phyloP scores from a whole-genome alignment of 225 moss, liverwort and hornwort species.

The Pleurozium schreberi region DNA sequence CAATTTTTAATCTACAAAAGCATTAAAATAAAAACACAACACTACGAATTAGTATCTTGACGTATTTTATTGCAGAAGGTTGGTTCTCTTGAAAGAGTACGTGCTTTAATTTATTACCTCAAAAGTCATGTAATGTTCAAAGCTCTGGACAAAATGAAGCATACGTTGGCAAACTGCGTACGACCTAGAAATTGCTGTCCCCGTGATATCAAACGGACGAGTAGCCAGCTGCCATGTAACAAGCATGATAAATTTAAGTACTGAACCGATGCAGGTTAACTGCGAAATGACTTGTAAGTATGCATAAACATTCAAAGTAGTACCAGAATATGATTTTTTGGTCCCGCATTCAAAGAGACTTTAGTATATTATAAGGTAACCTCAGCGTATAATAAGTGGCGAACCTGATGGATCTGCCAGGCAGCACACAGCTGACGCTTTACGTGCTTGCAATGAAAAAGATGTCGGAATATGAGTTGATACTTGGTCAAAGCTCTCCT shows the following conservation, averaged over 20 bases:
- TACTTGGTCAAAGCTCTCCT: slow-evolving; percentile 91
- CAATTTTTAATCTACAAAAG: background rate
- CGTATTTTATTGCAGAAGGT: background rate
- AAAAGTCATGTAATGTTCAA: slow-evolving; percentile 98
- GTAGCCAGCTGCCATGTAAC: slow-evolving; percentile 56
- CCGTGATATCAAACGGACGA: slow-evolving; percentile 62
- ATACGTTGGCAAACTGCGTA: slow-evolving; percentile 93
- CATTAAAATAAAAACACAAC: background rate
- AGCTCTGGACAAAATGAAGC: slow-evolving; percentile 93
- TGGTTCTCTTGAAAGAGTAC: background rate
- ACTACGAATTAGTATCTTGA: background rate
- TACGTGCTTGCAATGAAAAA: slow-evolving; percentile 89
- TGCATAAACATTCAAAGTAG: background rate
- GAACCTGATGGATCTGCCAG: slow-evolving; percentile 94
- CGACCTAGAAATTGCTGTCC: slow-evolving; percentile 69
- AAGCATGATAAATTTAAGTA: background rate
- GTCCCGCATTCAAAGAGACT: background rate
- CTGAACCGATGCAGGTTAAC: background rate
- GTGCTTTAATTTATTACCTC: slow-evolving; percentile 36
- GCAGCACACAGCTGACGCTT: slow-evolving; percentile 77
- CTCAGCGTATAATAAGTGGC: background rate
- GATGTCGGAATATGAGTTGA: slow-evolving; percentile 92
- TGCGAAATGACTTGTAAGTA: background rate
- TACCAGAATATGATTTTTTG: background rate
- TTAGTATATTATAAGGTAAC: background rate